A percentile compares a stretch with the other conserved stretches of the same genome.
Evolutionary conservation across 164 flowering plant genomes (phyloP).

Genomic region (Saururus chinensis): DNA sequence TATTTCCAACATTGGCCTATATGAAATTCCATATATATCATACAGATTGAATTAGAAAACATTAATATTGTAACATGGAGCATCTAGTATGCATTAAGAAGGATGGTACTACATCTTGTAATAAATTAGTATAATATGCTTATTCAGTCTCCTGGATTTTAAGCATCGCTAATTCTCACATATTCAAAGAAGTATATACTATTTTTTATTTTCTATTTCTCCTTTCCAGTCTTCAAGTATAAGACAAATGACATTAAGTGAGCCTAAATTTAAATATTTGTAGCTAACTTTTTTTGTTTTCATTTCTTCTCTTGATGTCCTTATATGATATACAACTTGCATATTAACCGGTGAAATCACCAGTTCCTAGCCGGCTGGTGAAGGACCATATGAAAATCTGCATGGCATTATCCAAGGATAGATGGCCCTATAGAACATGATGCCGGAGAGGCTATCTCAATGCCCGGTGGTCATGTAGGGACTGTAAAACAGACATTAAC

Average conservation of each 20-base stretch:
- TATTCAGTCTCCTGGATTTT: too few relatives aligned
- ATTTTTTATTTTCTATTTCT: too few relatives aligned
- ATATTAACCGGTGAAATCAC: neutral
- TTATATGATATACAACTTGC: neutral
- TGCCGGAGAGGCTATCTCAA: neutral
- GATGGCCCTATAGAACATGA: neutral
- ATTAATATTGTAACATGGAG: too few relatives aligned
- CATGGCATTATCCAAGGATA: neutral
- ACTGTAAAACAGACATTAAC: slow-evolving; percentile 1
- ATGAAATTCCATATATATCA: too few relatives aligned
- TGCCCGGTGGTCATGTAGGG: neutral
- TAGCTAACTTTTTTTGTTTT: neutral
- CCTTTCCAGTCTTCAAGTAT: too few relatives aligned
- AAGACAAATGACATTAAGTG: neutral
- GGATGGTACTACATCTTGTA: too few relatives aligned
- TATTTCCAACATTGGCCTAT: too few relatives aligned
- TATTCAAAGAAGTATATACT: too few relatives aligned
- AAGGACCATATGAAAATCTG: neutral
- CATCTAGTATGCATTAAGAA: too few relatives aligned
- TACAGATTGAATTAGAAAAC: too few relatives aligned
- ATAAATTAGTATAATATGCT: too few relatives aligned
- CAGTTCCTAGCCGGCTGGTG: neutral
- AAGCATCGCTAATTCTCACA: too few relatives aligned
- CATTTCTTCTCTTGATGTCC: neutral
- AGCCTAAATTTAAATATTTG: neutral